Evolutionary conservation across 148 eudicot species (phyloP).

Genomic region (Fallopia convolvulus): DNA sequence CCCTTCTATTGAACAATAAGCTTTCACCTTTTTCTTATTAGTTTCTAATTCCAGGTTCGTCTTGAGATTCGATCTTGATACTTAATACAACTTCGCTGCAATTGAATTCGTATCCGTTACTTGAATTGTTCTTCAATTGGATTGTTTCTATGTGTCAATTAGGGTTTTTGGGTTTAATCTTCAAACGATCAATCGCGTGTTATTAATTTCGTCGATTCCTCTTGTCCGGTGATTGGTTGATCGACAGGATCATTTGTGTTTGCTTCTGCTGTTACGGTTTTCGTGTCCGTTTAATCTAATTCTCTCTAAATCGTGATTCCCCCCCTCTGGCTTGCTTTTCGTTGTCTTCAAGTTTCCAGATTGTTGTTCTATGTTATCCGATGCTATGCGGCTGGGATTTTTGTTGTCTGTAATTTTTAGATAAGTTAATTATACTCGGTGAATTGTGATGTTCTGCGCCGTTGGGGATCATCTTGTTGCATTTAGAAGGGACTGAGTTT

Average conservation of each 20-base stretch:
- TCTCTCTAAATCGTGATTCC: not conserved
- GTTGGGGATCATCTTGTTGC: not conserved
- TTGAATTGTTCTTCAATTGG: not conserved
- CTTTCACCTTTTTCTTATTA: conserved; percentile 19
- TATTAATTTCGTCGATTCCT: conserved; percentile 6
- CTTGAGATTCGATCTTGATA: conserved; percentile 27
- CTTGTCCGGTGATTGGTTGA: not conserved
- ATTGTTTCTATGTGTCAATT: not conserved
- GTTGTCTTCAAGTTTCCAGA: not conserved
- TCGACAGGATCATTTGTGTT: conserved; percentile 11
- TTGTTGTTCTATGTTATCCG: not conserved
- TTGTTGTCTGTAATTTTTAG: not conserved
- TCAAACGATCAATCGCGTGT: not conserved
- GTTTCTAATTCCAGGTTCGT: conserved; percentile 51
- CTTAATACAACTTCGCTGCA: not conserved
- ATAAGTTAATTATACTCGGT: not conserved
- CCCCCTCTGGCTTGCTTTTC: not conserved
- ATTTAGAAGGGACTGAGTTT: not conserved
- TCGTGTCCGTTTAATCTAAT: not conserved
- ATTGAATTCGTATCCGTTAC: conserved; percentile 13
- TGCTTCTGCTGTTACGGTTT: not conserved
- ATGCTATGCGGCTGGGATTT: not conserved
- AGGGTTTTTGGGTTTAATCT: conserved; percentile 31
- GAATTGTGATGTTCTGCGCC: not conserved
- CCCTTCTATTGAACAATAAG: conserved; percentile 17